These are phyloP conservation scores for Calonectria pteridis DNA, from an alignment of 2,329 filamentous ascomycete species.

Conservation along the genomic window DNA sequence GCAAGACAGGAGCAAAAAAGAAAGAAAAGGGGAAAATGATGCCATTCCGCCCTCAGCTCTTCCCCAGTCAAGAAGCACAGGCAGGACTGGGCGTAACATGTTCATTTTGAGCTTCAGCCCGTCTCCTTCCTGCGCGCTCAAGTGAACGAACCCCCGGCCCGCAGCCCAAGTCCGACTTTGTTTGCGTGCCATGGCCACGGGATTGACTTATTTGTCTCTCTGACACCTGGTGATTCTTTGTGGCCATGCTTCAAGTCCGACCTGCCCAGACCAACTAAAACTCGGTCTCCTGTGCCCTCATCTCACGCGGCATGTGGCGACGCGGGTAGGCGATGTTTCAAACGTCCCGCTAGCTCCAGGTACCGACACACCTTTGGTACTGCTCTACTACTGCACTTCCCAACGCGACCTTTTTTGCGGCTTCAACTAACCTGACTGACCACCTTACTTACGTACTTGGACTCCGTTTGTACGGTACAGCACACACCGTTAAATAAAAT, in stretches of 20 bases:
- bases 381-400: neutral
- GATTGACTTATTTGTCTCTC: neutral
- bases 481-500: constrained; percentile 19
- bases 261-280: neutral
- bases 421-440: neutral
- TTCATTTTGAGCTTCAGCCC: constrained; percentile 1
- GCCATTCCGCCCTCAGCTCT: neutral
- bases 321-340: constrained; percentile 33
- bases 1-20: constrained; percentile 1
- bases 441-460: neutral
- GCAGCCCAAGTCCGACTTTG: neutral
- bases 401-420: neutral
- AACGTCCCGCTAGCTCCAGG: constrained; percentile 31
- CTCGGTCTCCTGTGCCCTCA: neutral
- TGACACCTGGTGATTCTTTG: neutral
- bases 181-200: neutral
- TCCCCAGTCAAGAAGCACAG: constrained; percentile 6
- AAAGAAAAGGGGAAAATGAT: neutral
- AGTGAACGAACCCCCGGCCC: constrained; percentile 2
- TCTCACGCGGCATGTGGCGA: constrained; percentile 13
- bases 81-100: neutral
- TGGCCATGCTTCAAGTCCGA: neutral
- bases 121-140: neutral
- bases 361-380: constrained; percentile 12
- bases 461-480: neutral